A percentile compares a stretch with the other conserved stretches of the same genome.
These are phyloP conservation scores for Neoboletus brunneissimus DNA, from an alignment of 768 basidiomycete species.

Conservation along the genomic window DNA sequence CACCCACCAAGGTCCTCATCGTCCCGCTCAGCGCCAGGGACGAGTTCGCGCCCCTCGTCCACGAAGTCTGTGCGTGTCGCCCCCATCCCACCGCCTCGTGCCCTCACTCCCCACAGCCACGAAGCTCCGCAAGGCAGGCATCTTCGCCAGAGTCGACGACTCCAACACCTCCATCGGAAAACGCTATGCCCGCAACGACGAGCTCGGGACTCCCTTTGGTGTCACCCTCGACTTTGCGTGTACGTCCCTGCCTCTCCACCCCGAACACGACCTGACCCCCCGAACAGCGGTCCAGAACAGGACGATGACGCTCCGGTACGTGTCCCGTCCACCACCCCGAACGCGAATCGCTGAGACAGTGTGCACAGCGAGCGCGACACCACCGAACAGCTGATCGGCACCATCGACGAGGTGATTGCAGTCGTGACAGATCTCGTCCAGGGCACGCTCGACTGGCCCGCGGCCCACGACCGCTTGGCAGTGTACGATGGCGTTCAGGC, in stretches of 20 bases:
- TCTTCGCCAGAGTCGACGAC: constrained; percentile 93
- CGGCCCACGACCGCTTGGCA: constrained; percentile 66
- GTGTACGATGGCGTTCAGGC: constrained; percentile 91
- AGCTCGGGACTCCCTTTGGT: constrained; percentile 96
- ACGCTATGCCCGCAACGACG: constrained; percentile 97
- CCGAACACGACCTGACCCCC: neutral
- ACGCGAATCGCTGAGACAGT: neutral
- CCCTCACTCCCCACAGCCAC: constrained; percentile 49
- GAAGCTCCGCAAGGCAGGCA: constrained; percentile 83
- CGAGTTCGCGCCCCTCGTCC: constrained; percentile 79
- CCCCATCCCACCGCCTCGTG: rapidly evolving
- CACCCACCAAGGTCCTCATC: constrained; percentile 95
- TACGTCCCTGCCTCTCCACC: constrained; percentile 19
- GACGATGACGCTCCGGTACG: constrained; percentile 91
- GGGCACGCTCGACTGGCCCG: constrained; percentile 73
- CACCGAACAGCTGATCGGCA: constrained; percentile 87
- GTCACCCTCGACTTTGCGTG: constrained; percentile 95
- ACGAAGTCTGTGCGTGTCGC: constrained; percentile 79
- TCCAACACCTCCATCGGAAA: constrained; percentile 94
- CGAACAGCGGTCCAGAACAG: constrained; percentile 78
- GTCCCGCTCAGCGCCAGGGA: constrained; percentile 87
- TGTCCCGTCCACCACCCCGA: constrained; percentile 6
- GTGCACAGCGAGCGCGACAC: constrained; percentile 83
- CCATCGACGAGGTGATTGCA: constrained; percentile 83
- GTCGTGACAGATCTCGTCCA: constrained; percentile 77